Evolutionary conservation across 2,329 filamentous ascomycete species (phyloP).

Genomic region (Neonectria hederae): DNA sequence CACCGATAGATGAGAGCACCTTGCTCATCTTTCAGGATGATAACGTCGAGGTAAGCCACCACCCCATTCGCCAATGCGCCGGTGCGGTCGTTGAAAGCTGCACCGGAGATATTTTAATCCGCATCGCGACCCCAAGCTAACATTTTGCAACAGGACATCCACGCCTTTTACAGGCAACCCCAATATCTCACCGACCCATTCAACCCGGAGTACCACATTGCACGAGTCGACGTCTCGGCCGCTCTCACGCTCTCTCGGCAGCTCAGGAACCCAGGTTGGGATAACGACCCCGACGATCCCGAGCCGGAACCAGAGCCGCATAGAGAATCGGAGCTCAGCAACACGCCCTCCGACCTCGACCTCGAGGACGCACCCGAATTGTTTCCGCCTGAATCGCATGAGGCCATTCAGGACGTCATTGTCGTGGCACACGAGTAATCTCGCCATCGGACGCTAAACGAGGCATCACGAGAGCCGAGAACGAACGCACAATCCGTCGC

Average conservation of each 20-base stretch:
- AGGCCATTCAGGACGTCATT: background rate
- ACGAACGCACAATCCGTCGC: conserved; percentile 1
- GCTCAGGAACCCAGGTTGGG: conserved; percentile 2
- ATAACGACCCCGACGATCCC: background rate
- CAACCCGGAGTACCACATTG: conserved; percentile 24
- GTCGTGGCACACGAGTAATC: background rate
- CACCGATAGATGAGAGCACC: background rate
- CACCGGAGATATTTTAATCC: conserved; percentile 35
- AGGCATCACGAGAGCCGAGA: conserved; percentile 5
- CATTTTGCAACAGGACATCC: conserved; percentile 35
- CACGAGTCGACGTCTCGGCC: conserved; percentile 9
- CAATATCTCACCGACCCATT: conserved; percentile 24
- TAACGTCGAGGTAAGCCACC: conserved; percentile 18
- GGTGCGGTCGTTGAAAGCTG: background rate
- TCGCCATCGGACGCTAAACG: background rate
- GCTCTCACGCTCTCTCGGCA: conserved; percentile 4
- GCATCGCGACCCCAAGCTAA: conserved; percentile 29
- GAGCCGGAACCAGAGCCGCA: background rate
- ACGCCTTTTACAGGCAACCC: conserved; percentile 28
- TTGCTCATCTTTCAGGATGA: conserved; percentile 28
- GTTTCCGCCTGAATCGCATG: no score
- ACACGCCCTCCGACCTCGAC: background rate
- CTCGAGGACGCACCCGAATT: background rate
- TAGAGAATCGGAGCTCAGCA: background rate
- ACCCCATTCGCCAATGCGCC: background rate